Evolutionary conservation across 2,329 filamentous ascomycete genomes (phyloP), one percentile per base, ranked within the genome.

Genomic region (Phialemoniopsis sp.): DNA sequence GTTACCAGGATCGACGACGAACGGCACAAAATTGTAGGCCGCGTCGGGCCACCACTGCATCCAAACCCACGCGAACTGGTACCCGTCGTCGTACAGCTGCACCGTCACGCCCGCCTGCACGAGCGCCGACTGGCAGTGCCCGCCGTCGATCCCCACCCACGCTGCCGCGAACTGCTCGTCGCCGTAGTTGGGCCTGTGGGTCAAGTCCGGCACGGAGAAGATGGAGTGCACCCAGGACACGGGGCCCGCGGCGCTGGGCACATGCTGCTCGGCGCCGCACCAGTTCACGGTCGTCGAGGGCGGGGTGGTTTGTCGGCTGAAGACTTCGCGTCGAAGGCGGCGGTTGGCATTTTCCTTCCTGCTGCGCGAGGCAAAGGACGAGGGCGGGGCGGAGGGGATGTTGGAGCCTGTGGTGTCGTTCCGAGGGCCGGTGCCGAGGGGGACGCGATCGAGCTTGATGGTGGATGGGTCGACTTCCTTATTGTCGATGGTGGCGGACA

Each of bases 91-190:
- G 6, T 38, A 13, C 29, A 49, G 34, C 41, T 15, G 21, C 12
- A 45, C 55, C 28, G 54, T 55, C 34, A 57, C 46, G 9, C 55
- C 57, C 8, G 54, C 53, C 44, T 59, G 57, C 37, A 58, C 19
- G 33, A 59, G 46, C 13, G 50, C 45, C 16, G 40, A 36, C 16
- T 44, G 41, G 46, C 56, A 59, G 29, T 46, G 49, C 10, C 49
- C 54, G 28, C 56, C 57, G 42, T 60, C 57, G 17, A 59, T 50
- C 30, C 57, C 56, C 30, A 59, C 47, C 55, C 55, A 59, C 13
- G 54, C 54, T 2, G 54, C 48, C 7, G 50, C 54, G 36, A 47
- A 55, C 37, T 59, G 54, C 31, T 47, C 45, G 5, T 46, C 41
- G 26, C 37, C 36, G 5, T 32, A 17, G 13, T 39, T 36, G 2